phyloP scores from a whole-genome alignment of 768 basidiomycete species.

The Termitomyces sp. region DNA sequence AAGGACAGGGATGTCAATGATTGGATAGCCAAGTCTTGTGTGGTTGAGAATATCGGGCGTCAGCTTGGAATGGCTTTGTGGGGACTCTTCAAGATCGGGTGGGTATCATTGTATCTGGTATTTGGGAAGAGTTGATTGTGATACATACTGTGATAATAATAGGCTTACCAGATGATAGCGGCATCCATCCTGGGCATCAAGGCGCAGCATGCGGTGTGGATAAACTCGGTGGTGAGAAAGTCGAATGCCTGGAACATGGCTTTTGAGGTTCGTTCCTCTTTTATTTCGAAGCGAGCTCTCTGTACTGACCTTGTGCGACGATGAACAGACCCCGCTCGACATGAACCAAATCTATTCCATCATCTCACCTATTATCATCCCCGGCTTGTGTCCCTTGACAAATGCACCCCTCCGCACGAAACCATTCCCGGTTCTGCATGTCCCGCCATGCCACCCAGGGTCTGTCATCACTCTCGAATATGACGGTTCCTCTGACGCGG shows the following conservation, averaged over 20 bases:
- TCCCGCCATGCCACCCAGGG: conserved; percentile 20
- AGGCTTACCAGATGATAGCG: conserved; percentile 49
- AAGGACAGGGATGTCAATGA: conserved; percentile 42
- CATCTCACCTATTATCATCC: conserved; percentile 42
- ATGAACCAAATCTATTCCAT: conserved; percentile 41
- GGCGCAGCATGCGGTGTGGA: conserved; percentile 64
- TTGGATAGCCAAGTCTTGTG: conserved; percentile 49
- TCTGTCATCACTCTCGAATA: conserved; percentile 26
- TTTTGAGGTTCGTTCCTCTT: conserved; percentile 46
- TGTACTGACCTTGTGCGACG: background rate
- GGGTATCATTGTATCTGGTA: background rate
- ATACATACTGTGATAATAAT: background rate
- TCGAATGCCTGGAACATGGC: conserved; percentile 22
- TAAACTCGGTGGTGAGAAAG: conserved; percentile 44
- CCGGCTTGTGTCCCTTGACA: conserved; percentile 43
- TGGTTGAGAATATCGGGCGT: conserved; percentile 55
- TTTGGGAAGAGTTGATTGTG: background rate
- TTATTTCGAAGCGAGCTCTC: too few relatives aligned
- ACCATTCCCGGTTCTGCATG: conserved; percentile 43
- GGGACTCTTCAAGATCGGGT: background rate
- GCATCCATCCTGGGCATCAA: conserved; percentile 62
- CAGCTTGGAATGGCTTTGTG: conserved; percentile 58
- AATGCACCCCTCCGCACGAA: conserved; percentile 48
- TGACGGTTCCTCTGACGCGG: conserved; percentile 9
- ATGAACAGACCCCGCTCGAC: conserved; percentile 36